Conservation (phyloP, 2,329 filamentous ascomycete species). For the Drechslera avenae region DNA sequence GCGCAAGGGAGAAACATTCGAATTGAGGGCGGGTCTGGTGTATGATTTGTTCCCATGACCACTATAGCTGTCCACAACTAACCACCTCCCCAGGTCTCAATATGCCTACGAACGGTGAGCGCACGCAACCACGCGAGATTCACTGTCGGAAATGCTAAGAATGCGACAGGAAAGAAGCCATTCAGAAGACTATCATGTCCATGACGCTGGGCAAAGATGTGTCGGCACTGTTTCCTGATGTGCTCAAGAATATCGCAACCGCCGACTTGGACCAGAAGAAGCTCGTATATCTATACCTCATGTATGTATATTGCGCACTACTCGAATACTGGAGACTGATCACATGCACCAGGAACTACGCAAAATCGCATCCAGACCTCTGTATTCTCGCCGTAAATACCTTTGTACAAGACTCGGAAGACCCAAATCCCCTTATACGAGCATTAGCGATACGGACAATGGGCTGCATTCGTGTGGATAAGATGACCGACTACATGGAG, state of each 20-base stretch:
- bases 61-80: constrained; percentile 26
- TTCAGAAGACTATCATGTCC: constrained; percentile 99
- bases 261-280: constrained; percentile 97
- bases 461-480: constrained; percentile 97
- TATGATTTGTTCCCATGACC: constrained; percentile 41
- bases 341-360: constrained; percentile 78
- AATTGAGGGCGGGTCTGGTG: constrained; percentile 89
- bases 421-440: constrained; percentile 93
- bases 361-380: constrained; percentile 96
- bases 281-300: constrained; percentile 96
- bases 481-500: constrained; percentile 99
- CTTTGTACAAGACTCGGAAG: constrained; percentile 98
- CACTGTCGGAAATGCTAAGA: constrained; percentile 40
- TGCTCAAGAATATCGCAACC: constrained; percentile 98
- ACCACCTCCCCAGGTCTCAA: constrained; percentile 71
- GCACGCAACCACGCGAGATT: background rate
- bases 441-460: constrained; percentile 96
- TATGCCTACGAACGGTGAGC: constrained; percentile 90
- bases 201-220: constrained; percentile 99
- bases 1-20: constrained; percentile 96
- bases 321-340: constrained; percentile 11
- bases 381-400: constrained; percentile 99
- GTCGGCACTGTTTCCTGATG: constrained; percentile 93
- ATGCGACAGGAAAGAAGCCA: constrained; percentile 80
- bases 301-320: constrained; percentile 60